Percentiles rank a stretch among this genome's conserved stretches.
phyloP scores from a whole-genome alignment of 148 eudicot genomes.

The Silene latifolia region DNA sequence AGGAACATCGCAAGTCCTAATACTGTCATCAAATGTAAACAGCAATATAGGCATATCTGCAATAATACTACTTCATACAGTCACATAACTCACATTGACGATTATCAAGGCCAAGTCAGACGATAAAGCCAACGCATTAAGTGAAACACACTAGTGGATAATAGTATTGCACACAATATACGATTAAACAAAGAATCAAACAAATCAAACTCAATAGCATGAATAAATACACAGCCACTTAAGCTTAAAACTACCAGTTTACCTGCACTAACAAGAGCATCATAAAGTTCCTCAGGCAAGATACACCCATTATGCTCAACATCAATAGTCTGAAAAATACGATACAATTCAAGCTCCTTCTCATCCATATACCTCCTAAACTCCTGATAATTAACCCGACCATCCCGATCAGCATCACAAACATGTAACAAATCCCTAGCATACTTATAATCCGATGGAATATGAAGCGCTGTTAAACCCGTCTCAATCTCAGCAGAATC shows the following conservation, averaged over 20 bases:
- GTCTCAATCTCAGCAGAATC: constrained; percentile 63
- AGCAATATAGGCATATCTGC: background rate
- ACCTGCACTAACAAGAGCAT: constrained; percentile 96
- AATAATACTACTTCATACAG: background rate
- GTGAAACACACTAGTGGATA: no score
- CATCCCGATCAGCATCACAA: constrained; percentile 81
- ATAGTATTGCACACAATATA: background rate
- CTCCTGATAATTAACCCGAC: constrained; percentile 81
- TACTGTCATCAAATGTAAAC: background rate
- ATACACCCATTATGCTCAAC: constrained; percentile 97
- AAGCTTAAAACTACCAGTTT: constrained; percentile 16
- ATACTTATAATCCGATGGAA: constrained; percentile 90
- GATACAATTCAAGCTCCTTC: constrained; percentile 91
- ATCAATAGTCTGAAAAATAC: constrained; percentile 91
- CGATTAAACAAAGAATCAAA: background rate
- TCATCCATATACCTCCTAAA: constrained; percentile 94
- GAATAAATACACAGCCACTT: background rate
- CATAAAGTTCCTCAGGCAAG: constrained; percentile 92
- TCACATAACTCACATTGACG: no score
- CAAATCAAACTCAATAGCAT: background rate
- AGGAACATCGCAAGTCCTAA: background rate
- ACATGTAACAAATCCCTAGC: constrained; percentile 77
- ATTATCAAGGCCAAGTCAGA: background rate
- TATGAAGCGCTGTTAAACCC: constrained; percentile 70
- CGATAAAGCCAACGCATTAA: background rate